Evolutionary conservation across 139 green algal genomes (phyloP).

Genomic region (Tetraselmis striata): DNA sequence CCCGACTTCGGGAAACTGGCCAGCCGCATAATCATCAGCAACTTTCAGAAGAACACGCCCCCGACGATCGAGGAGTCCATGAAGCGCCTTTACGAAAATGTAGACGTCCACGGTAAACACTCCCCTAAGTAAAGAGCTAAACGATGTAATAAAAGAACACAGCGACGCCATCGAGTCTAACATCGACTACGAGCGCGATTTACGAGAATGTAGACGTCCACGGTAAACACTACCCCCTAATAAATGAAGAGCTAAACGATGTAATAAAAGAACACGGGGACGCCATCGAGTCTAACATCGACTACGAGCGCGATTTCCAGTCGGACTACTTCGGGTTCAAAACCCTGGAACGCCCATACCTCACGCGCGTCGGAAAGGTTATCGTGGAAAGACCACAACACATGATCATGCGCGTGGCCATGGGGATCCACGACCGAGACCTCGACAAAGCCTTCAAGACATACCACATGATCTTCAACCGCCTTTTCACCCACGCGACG

Average conservation of each 20-base stretch:
- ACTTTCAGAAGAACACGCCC: constrained; percentile 22
- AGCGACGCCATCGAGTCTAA: neutral
- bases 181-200: constrained; percentile 19
- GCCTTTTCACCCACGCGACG: constrained; percentile 23
- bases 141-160: neutral
- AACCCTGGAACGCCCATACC: constrained; percentile 19
- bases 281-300: constrained; percentile 3
- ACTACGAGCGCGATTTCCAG: constrained; percentile 13
- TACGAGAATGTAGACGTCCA: too few relatives aligned
- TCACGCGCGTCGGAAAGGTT: neutral
- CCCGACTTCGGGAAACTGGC: constrained; percentile 14
- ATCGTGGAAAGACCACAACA: constrained; percentile 34
- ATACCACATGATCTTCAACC: constrained; percentile 22
- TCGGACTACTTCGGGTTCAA: constrained; percentile 30
- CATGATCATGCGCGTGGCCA: constrained; percentile 33
- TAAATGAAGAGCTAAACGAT: constrained; percentile 1
- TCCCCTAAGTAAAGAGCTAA: constrained; percentile 6
- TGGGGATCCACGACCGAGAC: constrained; percentile 25
- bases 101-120: too few relatives aligned
- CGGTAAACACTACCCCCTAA: too few relatives aligned
- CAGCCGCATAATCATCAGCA: constrained; percentile 13
- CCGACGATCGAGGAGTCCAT: constrained; percentile 10
- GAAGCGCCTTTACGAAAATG: constrained; percentile 3
- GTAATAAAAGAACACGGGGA: neutral
- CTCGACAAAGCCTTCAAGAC: constrained; percentile 15